Conservation (phyloP, 208 protist genomes). For the Balamuthia mandrillaris region DNA sequence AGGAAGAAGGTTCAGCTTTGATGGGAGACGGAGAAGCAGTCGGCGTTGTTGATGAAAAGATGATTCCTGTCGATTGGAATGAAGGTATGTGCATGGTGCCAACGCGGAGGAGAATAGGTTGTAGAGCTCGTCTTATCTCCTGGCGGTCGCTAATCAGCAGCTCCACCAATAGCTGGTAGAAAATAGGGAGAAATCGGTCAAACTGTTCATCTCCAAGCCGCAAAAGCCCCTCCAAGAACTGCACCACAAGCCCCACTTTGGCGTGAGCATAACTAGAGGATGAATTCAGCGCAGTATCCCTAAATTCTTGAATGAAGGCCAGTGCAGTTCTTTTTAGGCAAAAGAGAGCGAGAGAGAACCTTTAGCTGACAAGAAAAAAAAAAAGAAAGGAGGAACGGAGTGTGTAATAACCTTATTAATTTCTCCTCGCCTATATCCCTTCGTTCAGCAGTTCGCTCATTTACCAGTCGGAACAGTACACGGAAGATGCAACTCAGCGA, state of each 20-base stretch:
- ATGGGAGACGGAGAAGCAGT: not conserved
- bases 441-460: not conserved
- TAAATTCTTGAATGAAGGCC: not conserved
- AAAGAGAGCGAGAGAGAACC: not conserved
- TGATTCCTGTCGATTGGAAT: not conserved
- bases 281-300: not conserved
- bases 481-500: not conserved
- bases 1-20: not conserved
- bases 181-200: not conserved
- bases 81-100: not conserved
- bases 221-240: conserved; percentile 4
- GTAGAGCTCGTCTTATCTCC: not conserved
- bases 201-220: not conserved
- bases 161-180: not conserved
- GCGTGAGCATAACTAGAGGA: not conserved
- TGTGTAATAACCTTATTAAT: not conserved
- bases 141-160: conserved; percentile 8
- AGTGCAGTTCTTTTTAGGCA: not conserved
- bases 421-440: not conserved
- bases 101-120: not conserved
- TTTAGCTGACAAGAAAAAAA: not conserved
- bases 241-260: conserved; percentile 12
- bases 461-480: not conserved
- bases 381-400: not conserved
- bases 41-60: not conserved